Conservation (phyloP, 176 grass and related monocot genomes). For the Stipa capillata region DNA sequence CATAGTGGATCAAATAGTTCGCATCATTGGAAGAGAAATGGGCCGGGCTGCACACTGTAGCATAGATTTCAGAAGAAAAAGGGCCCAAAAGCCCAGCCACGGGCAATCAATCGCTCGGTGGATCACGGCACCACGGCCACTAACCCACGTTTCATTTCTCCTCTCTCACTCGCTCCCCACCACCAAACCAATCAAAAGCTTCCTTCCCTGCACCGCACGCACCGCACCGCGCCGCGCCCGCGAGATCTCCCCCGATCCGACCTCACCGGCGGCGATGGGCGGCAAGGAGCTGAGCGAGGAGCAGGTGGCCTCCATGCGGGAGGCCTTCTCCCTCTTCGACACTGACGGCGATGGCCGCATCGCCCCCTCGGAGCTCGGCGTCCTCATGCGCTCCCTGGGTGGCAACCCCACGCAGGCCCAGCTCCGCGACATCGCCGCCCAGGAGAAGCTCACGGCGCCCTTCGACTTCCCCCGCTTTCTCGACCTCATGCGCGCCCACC, state of each 20-base stretch:
- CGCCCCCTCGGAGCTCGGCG: constrained; percentile 81
- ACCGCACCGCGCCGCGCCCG: background rate
- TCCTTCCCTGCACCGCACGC: background rate
- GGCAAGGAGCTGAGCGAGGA: constrained; percentile 76
- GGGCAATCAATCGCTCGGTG: background rate
- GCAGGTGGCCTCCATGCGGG: constrained; percentile 90
- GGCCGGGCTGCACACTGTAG: too few species aligned
- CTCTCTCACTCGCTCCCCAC: background rate
- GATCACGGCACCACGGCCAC: background rate
- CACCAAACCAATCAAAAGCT: background rate
- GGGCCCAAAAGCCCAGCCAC: background rate
- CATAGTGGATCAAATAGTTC: too few species aligned
- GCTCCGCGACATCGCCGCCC: constrained; percentile 62
- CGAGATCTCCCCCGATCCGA: constrained; percentile 21
- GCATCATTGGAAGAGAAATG: too few species aligned
- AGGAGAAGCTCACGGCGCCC: constrained; percentile 71
- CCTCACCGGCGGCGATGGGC: constrained; percentile 37
- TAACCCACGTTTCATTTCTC: constrained; percentile 16
- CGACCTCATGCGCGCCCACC: constrained; percentile 77
- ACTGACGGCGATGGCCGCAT: constrained; percentile 87
- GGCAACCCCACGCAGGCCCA: constrained; percentile 94
- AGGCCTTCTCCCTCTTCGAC: constrained; percentile 96
- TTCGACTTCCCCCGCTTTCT: constrained; percentile 93
- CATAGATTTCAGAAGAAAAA: background rate
- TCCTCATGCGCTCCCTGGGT: constrained; percentile 89